Conservation (phyloP, 2,329 filamentous ascomycete genomes). For the Trichophyton schoenleinii region DNA sequence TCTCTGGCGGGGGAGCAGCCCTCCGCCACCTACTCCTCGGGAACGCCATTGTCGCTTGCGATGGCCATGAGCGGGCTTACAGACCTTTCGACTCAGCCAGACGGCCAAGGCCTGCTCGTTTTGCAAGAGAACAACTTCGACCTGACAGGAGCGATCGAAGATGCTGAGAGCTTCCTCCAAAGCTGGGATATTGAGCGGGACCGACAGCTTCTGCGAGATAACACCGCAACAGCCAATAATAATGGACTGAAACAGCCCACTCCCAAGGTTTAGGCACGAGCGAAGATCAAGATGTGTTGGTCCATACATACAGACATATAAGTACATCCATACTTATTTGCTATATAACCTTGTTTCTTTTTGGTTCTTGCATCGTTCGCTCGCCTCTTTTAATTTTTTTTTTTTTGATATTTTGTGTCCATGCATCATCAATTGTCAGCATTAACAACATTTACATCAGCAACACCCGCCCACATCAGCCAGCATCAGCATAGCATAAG, state of each 20-base stretch:
- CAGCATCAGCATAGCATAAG: background rate
- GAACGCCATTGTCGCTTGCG: slow-evolving; percentile 15
- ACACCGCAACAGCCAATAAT: background rate
- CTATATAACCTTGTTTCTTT: background rate
- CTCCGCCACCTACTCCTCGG: slow-evolving; percentile 24
- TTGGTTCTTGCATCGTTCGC: background rate
- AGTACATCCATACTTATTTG: background rate
- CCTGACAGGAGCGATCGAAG: slow-evolving; percentile 33
- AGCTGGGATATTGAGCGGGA: slow-evolving; percentile 33
- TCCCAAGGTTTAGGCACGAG: background rate
- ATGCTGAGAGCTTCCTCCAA: slow-evolving; percentile 35
- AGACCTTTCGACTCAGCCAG: slow-evolving; percentile 14
- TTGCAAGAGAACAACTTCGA: slow-evolving; percentile 29
- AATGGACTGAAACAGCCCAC: background rate
- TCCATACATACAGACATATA: background rate
- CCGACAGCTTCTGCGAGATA: slow-evolving; percentile 7
- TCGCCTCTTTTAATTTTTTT: background rate
- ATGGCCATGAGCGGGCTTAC: slow-evolving; percentile 13
- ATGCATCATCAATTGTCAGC: too few relatives aligned
- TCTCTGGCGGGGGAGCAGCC: slow-evolving; percentile 14
- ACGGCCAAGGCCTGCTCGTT: slow-evolving; percentile 22
- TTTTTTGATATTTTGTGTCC: too few relatives aligned
- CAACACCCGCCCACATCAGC: too few relatives aligned
- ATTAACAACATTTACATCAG: too few relatives aligned
- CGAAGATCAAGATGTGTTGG: background rate